Evolutionary conservation across 148 eudicot genomes (phyloP).

Genomic region (Selenicereus undatus): DNA sequence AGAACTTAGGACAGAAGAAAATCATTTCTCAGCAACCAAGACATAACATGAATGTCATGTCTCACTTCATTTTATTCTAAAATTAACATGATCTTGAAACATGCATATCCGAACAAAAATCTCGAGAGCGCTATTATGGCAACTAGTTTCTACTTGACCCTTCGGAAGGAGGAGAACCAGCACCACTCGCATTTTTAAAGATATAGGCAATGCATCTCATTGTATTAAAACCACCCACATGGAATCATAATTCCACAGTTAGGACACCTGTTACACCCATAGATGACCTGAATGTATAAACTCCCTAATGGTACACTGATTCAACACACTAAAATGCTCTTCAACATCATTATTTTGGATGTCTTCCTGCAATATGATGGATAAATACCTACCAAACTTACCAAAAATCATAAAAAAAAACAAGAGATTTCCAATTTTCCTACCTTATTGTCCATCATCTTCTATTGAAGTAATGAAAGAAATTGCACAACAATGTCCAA

Average conservation of each 20-base stretch:
- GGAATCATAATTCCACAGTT: background rate
- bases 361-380: background rate
- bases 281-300: background rate
- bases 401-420: background rate
- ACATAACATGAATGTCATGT: background rate
- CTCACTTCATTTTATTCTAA: background rate
- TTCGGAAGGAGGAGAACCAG: slow-evolving; percentile 4
- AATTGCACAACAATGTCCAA: background rate
- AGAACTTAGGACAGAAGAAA: background rate
- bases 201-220: background rate
- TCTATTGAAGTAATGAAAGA: background rate
- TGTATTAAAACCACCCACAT: background rate
- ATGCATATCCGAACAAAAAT: background rate
- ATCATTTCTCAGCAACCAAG: slow-evolving; percentile 1
- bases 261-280: background rate
- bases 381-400: background rate
- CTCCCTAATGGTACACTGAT: background rate
- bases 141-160: background rate
- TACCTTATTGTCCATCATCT: too few species aligned
- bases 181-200: background rate
- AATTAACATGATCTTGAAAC: background rate
- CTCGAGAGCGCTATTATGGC: background rate
- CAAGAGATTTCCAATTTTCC: background rate
- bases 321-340: background rate
- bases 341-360: background rate